Evolutionary conservation across 2,329 filamentous ascomycete genomes (phyloP).

Genomic region (Aspergillus fijiensis): DNA sequence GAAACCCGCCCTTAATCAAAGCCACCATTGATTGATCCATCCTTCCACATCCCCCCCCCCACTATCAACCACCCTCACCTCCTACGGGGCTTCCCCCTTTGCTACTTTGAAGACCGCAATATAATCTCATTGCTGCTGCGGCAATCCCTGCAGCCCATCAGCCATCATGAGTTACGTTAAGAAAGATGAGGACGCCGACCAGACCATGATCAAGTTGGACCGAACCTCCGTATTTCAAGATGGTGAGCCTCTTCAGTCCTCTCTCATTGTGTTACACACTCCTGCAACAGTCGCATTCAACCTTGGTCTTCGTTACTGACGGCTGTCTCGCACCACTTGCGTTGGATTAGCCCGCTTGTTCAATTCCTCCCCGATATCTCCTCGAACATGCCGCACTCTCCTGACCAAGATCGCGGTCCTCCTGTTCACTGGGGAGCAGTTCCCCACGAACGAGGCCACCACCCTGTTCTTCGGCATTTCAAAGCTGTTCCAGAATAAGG

Average conservation of each 20-base stretch:
- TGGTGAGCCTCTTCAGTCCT: constrained; percentile 58
- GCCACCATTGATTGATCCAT: constrained; percentile 23
- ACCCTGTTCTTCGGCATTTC: constrained; percentile 98
- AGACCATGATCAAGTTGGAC: constrained; percentile 93
- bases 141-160: constrained; percentile 33
- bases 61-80: not conserved
- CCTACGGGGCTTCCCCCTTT: constrained; percentile 13
- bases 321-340: constrained; percentile 7
- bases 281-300: constrained; percentile 20
- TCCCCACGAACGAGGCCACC: constrained; percentile 95
- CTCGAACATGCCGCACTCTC: constrained; percentile 94
- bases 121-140: constrained; percentile 23
- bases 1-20: constrained; percentile 26
- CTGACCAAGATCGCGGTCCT: constrained; percentile 96
- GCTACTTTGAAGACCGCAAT: constrained; percentile 14
- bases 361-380: constrained; percentile 95
- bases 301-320: constrained; percentile 21
- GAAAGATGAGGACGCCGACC: constrained; percentile 97
- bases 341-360: constrained; percentile 76
- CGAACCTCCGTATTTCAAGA: constrained; percentile 98
- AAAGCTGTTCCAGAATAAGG: constrained; percentile 99
- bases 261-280: constrained; percentile 21
- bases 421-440: constrained; percentile 94
- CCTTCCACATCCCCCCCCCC: not conserved
- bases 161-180: constrained; percentile 87